These are phyloP conservation scores for Neurospora tetrasperma DNA, from an alignment of 495 filamentous ascomycete species.

Conservation along the genomic window DNA sequence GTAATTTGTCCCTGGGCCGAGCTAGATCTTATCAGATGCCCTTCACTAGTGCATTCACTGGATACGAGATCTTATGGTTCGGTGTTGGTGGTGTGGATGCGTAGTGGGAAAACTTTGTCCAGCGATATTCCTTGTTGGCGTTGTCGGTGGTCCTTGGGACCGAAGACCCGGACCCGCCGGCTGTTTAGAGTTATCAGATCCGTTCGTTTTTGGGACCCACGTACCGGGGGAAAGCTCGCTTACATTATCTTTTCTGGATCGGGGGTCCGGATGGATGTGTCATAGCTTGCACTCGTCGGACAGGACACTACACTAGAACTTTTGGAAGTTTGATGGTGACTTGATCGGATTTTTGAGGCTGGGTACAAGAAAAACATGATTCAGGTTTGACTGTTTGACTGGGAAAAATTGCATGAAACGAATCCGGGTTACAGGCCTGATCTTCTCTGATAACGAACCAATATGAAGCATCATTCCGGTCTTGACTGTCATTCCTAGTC, in stretches of 20 bases:
- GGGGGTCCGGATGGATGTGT: background rate
- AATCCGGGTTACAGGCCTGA: background rate
- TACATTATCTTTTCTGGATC: background rate
- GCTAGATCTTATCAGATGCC: background rate
- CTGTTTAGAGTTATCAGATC: constrained; percentile 15
- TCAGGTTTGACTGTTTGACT: background rate
- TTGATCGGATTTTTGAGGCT: background rate
- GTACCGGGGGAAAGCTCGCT: background rate
- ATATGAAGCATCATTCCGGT: background rate
- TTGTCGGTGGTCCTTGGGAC: background rate
- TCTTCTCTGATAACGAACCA: too few species aligned
- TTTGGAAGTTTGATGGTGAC: background rate
- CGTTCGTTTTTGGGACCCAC: background rate
- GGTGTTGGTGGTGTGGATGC: background rate
- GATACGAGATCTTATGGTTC: background rate
- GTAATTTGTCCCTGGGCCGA: background rate
- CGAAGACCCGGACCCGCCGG: background rate
- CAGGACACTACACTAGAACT: too few species aligned
- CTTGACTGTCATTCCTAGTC: background rate
- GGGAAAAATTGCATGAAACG: background rate
- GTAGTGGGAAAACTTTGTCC: background rate
- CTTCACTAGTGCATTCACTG: background rate
- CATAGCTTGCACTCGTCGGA: background rate
- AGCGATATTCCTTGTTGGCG: background rate
- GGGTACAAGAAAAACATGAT: too few species aligned